Evolutionary conservation across 257 asterid species (phyloP).

Genomic region (Solanum sitiens): DNA sequence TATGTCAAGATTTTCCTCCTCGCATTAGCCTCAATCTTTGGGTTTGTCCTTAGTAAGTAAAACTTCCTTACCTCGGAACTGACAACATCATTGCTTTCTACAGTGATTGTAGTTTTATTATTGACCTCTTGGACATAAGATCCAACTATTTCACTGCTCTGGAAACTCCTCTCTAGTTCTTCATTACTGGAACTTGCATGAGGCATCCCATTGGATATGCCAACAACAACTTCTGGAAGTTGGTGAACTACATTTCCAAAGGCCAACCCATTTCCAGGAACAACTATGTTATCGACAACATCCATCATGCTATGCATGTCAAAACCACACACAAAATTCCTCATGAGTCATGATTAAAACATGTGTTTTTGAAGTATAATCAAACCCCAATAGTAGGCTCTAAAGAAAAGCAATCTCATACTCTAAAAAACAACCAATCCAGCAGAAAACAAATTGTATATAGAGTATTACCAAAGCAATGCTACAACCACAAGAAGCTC

Average conservation of each 20-base stretch:
- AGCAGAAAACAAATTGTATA: neutral
- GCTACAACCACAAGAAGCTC: neutral
- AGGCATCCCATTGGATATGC: constrained; percentile 8
- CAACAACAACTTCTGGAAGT: constrained; percentile 9
- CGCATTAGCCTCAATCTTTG: too few relatives aligned
- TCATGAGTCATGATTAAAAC: neutral
- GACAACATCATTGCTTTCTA: too few relatives aligned
- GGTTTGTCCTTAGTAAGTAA: too few relatives aligned
- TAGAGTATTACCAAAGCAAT: neutral
- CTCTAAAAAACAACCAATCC: neutral
- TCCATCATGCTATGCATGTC: constrained; percentile 17
- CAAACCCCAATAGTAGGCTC: neutral
- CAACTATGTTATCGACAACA: constrained; percentile 1
- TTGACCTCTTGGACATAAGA: too few relatives aligned
- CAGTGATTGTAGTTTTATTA: too few relatives aligned
- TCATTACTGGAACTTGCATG: constrained; percentile 7
- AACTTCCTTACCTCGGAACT: too few relatives aligned
- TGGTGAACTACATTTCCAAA: constrained; percentile 15
- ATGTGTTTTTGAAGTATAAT: neutral
- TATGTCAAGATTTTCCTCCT: too few relatives aligned
- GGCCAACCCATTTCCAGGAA: constrained; percentile 18
- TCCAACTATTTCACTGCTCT: too few relatives aligned
- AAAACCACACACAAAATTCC: neutral
- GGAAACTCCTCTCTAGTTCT: neutral
- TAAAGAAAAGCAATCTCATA: neutral